Conservation (phyloP, 192 early-diverging fungal species). For the Coemansia sp. region DNA sequence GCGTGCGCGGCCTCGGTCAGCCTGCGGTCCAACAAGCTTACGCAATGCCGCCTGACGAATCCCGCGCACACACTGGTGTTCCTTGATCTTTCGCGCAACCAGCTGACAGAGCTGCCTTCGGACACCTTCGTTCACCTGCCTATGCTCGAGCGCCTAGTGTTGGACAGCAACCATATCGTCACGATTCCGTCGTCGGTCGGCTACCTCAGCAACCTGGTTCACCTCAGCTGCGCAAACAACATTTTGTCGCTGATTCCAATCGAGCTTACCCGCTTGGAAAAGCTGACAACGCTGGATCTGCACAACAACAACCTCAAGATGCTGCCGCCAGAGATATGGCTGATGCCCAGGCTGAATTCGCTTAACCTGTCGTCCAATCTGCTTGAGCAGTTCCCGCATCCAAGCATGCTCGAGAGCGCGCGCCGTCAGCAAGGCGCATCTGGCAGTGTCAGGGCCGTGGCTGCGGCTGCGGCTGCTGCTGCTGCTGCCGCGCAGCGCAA, state of each 20-base stretch:
- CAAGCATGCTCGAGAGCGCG: conserved; percentile 55
- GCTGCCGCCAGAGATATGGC: conserved; percentile 75
- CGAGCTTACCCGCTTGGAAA: conserved; percentile 63
- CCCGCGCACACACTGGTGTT: conserved; percentile 46
- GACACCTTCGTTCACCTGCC: conserved; percentile 59
- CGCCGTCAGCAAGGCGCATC: conserved; percentile 50
- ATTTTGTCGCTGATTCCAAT: conserved; percentile 62
- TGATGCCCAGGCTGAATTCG: conserved; percentile 60
- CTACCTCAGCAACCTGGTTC: conserved; percentile 52
- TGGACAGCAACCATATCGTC: conserved; percentile 72
- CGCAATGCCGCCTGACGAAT: conserved; percentile 59
- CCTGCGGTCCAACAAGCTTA: conserved; percentile 67
- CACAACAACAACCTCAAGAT: conserved; percentile 75
- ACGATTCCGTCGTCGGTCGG: conserved; percentile 63
- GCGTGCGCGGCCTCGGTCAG: conserved; percentile 57
- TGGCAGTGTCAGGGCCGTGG: conserved; percentile 42
- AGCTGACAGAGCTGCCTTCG: conserved; percentile 63
- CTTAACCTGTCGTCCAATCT: conserved; percentile 83
- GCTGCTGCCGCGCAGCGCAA: conserved; percentile 51
- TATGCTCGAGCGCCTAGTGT: conserved; percentile 56
- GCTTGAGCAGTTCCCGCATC: conserved; percentile 76
- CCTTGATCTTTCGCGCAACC: conserved; percentile 64
- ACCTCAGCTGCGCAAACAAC: conserved; percentile 69
- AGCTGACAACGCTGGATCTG: conserved; percentile 63
- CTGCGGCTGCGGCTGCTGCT: conserved; percentile 46